phyloP scores from a whole-genome alignment of 345 rosid genomes.

The Arabidopsis arenosa region DNA sequence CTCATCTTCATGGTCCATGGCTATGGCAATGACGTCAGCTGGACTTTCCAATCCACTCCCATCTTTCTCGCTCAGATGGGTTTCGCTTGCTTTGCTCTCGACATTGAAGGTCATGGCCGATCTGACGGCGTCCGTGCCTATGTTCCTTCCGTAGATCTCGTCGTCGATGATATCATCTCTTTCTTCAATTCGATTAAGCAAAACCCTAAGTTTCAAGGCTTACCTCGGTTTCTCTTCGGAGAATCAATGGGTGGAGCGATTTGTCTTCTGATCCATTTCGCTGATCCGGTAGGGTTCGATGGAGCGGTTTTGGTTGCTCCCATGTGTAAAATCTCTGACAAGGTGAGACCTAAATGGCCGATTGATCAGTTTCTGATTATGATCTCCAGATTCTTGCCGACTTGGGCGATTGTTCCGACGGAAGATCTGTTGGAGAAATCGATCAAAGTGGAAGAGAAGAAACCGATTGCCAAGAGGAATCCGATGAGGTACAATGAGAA shows the following conservation, averaged over 20 bases:
- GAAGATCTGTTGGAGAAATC: conserved; percentile 65
- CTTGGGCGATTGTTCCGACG: conserved; percentile 75
- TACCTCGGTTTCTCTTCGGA: conserved; percentile 71
- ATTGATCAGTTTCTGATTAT: conserved; percentile 58
- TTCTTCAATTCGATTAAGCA: conserved; percentile 60
- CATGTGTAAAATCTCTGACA: conserved; percentile 85
- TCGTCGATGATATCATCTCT: conserved; percentile 61
- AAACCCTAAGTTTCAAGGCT: conserved; percentile 45
- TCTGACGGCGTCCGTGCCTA: conserved; percentile 70
- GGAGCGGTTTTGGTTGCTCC: conserved; percentile 84
- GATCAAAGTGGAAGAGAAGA: conserved; percentile 69
- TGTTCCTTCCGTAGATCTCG: conserved; percentile 71
- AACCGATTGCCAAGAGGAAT: conserved; percentile 58
- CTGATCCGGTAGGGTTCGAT: conserved; percentile 57
- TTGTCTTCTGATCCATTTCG: conserved; percentile 63
- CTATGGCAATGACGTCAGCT: conserved; percentile 82
- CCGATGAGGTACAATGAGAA: conserved; percentile 74
- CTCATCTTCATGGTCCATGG: conserved; percentile 83
- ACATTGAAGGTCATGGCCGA: conserved; percentile 84
- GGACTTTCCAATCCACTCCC: conserved; percentile 75
- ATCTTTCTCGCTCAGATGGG: conserved; percentile 79
- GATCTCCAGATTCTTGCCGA: conserved; percentile 72
- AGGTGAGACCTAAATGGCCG: conserved; percentile 80
- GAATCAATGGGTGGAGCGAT: conserved; percentile 93
- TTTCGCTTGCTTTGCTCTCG: conserved; percentile 81